phyloP scores from a whole-genome alignment of 495 filamentous ascomycete genomes.

The Daldinia childiae region DNA sequence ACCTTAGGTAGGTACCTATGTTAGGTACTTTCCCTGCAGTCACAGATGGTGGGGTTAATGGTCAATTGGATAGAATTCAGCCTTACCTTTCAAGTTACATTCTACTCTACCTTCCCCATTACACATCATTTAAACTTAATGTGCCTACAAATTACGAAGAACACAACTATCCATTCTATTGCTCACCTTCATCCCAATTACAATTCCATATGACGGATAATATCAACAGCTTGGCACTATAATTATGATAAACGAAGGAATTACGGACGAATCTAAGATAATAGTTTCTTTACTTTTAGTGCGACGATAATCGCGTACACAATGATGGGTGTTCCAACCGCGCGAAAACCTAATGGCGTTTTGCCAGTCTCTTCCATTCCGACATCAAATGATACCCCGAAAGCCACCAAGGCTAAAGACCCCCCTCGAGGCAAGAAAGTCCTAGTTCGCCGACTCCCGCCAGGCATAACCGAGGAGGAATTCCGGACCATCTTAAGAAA shows the following conservation, averaged over 20 bases:
- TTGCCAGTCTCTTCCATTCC: conserved; percentile 66
- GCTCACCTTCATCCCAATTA: no score
- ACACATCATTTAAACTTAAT: not conserved
- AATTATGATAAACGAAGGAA: not conserved
- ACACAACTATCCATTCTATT: no score
- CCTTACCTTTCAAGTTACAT: not conserved
- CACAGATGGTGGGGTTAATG: not conserved
- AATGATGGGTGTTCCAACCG: conserved; percentile 2
- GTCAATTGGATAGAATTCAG: not conserved
- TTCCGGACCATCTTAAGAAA: conserved; percentile 78
- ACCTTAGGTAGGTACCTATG: no score
- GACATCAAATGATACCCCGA: conserved; percentile 62
- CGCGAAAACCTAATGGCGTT: conserved; percentile 50
- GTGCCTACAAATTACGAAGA: not conserved
- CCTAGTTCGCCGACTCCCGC: conserved; percentile 84
- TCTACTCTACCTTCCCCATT: not conserved
- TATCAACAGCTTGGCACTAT: not conserved
- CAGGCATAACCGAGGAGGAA: conserved; percentile 82
- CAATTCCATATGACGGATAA: not conserved
- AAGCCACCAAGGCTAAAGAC: conserved; percentile 62
- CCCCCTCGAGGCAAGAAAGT: conserved; percentile 78
- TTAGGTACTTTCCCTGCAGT: no score
- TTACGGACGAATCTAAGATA: not conserved
- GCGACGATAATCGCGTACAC: not conserved
- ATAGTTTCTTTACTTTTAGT: not conserved